These are phyloP conservation scores for Platanthera zijinensis DNA, from an alignment of 106 monocot genomes.

Conservation along the genomic window DNA sequence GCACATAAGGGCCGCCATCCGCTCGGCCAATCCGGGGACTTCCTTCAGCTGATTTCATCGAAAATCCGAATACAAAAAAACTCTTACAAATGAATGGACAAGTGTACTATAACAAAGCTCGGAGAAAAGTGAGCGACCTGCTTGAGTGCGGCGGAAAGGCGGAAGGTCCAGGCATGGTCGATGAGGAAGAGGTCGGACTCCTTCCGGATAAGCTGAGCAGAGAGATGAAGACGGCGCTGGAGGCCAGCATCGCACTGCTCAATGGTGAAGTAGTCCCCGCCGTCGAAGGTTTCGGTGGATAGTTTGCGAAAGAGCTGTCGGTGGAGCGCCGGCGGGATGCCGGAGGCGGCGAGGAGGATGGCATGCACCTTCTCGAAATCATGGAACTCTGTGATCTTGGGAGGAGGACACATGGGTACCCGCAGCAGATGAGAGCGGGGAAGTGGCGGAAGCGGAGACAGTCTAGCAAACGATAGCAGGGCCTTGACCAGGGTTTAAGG, in stretches of 20 bases:
- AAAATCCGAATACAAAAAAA: slow-evolving; percentile 1
- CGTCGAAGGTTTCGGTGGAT: slow-evolving; percentile 74
- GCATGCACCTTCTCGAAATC: slow-evolving; percentile 69
- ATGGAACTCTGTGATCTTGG: slow-evolving; percentile 32
- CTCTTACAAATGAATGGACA: background rate
- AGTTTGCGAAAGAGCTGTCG: slow-evolving; percentile 66
- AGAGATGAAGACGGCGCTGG: slow-evolving; percentile 66
- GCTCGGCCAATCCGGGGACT: slow-evolving; percentile 72
- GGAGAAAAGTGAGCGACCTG: slow-evolving; percentile 29
- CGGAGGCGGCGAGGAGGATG: slow-evolving; percentile 73
- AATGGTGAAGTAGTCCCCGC: slow-evolving; percentile 70
- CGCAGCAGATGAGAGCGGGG: background rate
- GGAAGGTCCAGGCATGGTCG: slow-evolving; percentile 95
- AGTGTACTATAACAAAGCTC: background rate
- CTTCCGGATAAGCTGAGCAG: slow-evolving; percentile 35
- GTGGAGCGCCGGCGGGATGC: slow-evolving; percentile 65
- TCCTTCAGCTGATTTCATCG: slow-evolving; percentile 44
- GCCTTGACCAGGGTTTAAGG: too few relatives aligned
- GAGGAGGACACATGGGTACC: slow-evolving; percentile 12
- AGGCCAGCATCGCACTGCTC: slow-evolving; percentile 70
- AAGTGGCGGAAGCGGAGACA: too few relatives aligned
- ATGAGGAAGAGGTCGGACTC: slow-evolving; percentile 77
- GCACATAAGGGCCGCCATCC: slow-evolving; percentile 95
- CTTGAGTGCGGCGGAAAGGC: slow-evolving; percentile 72
- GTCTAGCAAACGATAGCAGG: too few relatives aligned